phyloP scores from a whole-genome alignment of 768 basidiomycete genomes.

The Galerina marginata region DNA sequence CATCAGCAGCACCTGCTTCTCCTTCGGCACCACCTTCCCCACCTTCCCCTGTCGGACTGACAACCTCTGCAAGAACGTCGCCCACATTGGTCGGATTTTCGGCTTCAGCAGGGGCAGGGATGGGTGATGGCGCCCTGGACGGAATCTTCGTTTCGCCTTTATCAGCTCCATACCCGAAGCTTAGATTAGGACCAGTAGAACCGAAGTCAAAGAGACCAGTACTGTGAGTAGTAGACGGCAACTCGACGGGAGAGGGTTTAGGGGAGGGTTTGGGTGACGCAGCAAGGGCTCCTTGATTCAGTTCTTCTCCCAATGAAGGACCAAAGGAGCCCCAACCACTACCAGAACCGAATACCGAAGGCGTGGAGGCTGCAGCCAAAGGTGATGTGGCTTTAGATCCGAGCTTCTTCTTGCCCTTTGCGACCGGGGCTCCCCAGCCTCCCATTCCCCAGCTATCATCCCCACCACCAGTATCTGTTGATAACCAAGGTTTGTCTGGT shows the following conservation, averaged over 20 bases:
- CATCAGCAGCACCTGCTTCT: background rate
- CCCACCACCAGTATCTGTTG: constrained; percentile 28
- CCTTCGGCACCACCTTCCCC: background rate
- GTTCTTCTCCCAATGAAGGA: constrained; percentile 3
- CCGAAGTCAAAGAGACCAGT: constrained; percentile 11
- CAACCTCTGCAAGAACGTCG: background rate
- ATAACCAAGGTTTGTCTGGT: constrained; percentile 28
- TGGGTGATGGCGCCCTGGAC: constrained; percentile 13
- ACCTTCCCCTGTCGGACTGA: background rate
- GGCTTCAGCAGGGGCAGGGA: background rate
- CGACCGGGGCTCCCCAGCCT: constrained; percentile 5
- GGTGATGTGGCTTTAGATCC: constrained; percentile 20
- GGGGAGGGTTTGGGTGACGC: constrained; percentile 20
- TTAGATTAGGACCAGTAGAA: constrained; percentile 2
- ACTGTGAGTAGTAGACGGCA: constrained; percentile 11
- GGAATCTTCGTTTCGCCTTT: constrained; percentile 3
- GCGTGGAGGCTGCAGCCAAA: constrained; percentile 1
- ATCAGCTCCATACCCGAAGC: background rate
- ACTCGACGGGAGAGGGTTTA: constrained; percentile 11
- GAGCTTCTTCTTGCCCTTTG: constrained; percentile 26
- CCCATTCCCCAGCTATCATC: constrained; percentile 24
- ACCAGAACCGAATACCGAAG: constrained; percentile 22
- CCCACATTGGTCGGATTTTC: background rate
- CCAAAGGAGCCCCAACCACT: constrained; percentile 21
- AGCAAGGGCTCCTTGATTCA: background rate